phyloP scores from a whole-genome alignment of 306 rosid genomes.

The Fragaria iinumae region DNA sequence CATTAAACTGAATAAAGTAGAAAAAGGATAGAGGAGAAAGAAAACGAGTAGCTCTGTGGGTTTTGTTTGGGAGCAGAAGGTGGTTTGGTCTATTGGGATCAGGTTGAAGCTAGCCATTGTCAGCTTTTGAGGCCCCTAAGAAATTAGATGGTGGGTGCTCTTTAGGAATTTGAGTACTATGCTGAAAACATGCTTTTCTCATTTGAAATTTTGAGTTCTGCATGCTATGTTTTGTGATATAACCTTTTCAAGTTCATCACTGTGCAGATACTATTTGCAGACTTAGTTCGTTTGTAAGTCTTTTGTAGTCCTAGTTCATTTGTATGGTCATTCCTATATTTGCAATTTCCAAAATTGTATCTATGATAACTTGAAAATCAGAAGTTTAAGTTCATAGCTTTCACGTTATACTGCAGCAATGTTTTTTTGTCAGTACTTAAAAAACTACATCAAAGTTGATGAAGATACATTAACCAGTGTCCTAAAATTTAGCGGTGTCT shows the following conservation, averaged over 20 bases:
- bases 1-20: neutral
- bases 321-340: neutral
- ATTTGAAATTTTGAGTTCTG: neutral
- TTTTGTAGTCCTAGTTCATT: neutral
- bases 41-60: neutral
- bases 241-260: neutral
- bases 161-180: neutral
- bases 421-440: too few species aligned
- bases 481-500: too few species aligned
- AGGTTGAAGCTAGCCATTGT: neutral
- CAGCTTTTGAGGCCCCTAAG: slow-evolving; percentile 12
- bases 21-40: neutral
- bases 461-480: neutral
- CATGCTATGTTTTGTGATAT: neutral
- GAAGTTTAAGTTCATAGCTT: neutral
- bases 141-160: neutral
- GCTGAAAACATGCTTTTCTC: slow-evolving; percentile 1
- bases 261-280: neutral
- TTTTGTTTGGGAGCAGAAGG: slow-evolving; percentile 13
- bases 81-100: neutral
- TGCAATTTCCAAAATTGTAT: neutral
- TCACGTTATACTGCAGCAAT: neutral
- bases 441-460: neutral
- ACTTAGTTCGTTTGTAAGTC: neutral
- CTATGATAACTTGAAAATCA: neutral